Percentiles rank a stretch among this genome's conserved stretches.
phyloP scores from a whole-genome alignment of 2,329 filamentous ascomycete genomes.

The Fusarium sp. region DNA sequence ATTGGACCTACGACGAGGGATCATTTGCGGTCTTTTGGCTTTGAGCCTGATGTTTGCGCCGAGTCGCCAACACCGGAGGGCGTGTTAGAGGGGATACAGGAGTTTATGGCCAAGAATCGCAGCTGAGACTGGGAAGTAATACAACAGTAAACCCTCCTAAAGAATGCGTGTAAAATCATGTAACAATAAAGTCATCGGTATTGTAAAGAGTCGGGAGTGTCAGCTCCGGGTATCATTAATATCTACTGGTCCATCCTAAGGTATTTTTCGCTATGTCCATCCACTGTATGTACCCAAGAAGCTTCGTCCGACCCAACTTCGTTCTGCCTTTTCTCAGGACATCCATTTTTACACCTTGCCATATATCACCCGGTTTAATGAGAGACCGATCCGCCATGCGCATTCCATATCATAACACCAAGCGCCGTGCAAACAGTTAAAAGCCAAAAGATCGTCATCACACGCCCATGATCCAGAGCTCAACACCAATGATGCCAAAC shows the following conservation, averaged over 20 bases:
- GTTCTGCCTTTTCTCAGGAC: slow-evolving; percentile 8
- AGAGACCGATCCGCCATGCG: slow-evolving; percentile 18
- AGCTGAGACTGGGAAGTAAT: slow-evolving; percentile 25
- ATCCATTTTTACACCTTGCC: slow-evolving; percentile 6
- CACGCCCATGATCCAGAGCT: slow-evolving; percentile 90
- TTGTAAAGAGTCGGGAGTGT: slow-evolving; percentile 44
- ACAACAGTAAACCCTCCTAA: slow-evolving; percentile 1
- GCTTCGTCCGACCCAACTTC: neutral
- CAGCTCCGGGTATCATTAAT: slow-evolving; percentile 51
- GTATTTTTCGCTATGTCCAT: slow-evolving; percentile 17
- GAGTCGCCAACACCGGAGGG: slow-evolving; percentile 86
- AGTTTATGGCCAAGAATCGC: slow-evolving; percentile 42
- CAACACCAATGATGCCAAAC: slow-evolving; percentile 91
- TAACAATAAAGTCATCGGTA: neutral
- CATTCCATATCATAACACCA: slow-evolving; percentile 32
- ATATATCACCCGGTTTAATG: slow-evolving; percentile 12
- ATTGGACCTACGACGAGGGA: slow-evolving; percentile 95
- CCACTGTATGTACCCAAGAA: slow-evolving; percentile 29
- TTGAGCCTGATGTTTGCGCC: slow-evolving; percentile 84
- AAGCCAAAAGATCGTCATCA: slow-evolving; percentile 42
- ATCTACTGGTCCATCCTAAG: slow-evolving; percentile 34
- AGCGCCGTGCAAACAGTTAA: slow-evolving; percentile 35
- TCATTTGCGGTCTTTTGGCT: slow-evolving; percentile 77
- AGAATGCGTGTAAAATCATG: neutral
- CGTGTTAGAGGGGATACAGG: slow-evolving; percentile 76